These are phyloP conservation scores for Globisporangium takayamanum DNA, from an alignment of 352 stramenopile species.

Conservation along the genomic window DNA sequence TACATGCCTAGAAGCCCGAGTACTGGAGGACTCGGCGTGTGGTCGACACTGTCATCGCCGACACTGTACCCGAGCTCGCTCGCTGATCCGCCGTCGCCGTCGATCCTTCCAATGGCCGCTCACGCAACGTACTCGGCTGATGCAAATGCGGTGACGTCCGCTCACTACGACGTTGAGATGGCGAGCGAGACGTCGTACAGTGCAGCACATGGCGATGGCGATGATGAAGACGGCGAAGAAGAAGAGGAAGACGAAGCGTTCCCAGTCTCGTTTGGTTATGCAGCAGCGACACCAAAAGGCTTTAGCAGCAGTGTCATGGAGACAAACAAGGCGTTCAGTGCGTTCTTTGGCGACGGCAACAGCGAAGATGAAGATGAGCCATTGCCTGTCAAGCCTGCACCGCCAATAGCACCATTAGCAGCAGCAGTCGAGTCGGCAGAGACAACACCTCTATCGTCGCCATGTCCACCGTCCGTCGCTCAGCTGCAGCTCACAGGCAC, in stretches of 20 bases:
- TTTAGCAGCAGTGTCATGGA: slow-evolving; percentile 44
- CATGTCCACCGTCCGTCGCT: neutral
- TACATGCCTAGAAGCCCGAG: slow-evolving; percentile 5
- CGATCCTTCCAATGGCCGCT: slow-evolving; percentile 5
- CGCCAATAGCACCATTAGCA: neutral
- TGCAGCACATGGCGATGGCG: neutral
- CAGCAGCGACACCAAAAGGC: slow-evolving; percentile 4
- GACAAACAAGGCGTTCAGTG: slow-evolving; percentile 63
- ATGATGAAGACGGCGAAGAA: slow-evolving; percentile 28
- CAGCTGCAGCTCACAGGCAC: slow-evolving; percentile 10
- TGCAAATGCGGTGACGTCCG: neutral
- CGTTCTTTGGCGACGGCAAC: slow-evolving; percentile 62
- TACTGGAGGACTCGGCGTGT: slow-evolving; percentile 1
- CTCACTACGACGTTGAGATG: slow-evolving; percentile 4
- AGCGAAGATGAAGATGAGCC: slow-evolving; percentile 60
- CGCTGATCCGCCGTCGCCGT: slow-evolving; percentile 16
- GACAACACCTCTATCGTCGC: neutral
- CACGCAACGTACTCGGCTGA: neutral
- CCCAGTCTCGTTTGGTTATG: slow-evolving; percentile 34
- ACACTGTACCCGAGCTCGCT: slow-evolving; percentile 23
- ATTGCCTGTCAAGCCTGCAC: slow-evolving; percentile 25
- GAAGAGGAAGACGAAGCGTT: slow-evolving; percentile 81
- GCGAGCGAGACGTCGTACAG: neutral
- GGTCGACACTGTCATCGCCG: slow-evolving; percentile 26
- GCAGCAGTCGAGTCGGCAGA: neutral